Evolutionary conservation across 495 filamentous ascomycete genomes (phyloP).

Genomic region (Pseudoneurospora amorphoporcata): DNA sequence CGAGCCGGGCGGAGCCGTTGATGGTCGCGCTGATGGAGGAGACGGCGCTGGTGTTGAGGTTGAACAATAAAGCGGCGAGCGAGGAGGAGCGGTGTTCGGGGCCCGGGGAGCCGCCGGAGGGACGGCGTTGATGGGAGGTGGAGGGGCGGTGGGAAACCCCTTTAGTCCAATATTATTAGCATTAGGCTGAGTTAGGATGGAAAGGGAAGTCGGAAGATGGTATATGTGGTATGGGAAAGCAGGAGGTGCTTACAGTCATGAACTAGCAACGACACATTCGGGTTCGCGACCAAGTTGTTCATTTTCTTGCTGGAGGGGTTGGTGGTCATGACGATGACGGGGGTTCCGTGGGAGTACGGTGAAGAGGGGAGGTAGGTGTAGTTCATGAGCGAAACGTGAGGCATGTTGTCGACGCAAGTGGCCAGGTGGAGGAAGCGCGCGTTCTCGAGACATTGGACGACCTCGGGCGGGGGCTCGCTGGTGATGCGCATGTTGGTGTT

Average conservation of each 20-base stretch:
- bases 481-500: slow-evolving; percentile 60
- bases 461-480: slow-evolving; percentile 64
- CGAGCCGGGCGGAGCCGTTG: slow-evolving; percentile 67
- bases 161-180: slow-evolving; percentile 2
- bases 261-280: slow-evolving; percentile 85
- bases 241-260: slow-evolving; percentile 65
- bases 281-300: slow-evolving; percentile 75
- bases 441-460: slow-evolving; percentile 84
- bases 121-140: slow-evolving; percentile 53
- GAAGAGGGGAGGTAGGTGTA: slow-evolving; percentile 91
- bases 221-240: neutral
- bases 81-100: slow-evolving; percentile 50
- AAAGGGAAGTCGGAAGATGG: neutral
- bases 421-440: slow-evolving; percentile 95
- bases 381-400: slow-evolving; percentile 97
- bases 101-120: slow-evolving; percentile 50
- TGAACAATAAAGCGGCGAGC: slow-evolving; percentile 71
- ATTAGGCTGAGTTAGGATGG: neutral
- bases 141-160: slow-evolving; percentile 87
- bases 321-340: slow-evolving; percentile 87
- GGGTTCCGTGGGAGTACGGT: slow-evolving; percentile 53
- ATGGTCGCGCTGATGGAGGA: slow-evolving; percentile 91
- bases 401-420: slow-evolving; percentile 70
- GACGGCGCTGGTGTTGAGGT: slow-evolving; percentile 79
- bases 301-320: slow-evolving; percentile 84